Evolutionary conservation across 2,329 filamentous ascomycete genomes (phyloP), one percentile per base, ranked within the genome.

Genomic region (Penicillium italicum): DNA sequence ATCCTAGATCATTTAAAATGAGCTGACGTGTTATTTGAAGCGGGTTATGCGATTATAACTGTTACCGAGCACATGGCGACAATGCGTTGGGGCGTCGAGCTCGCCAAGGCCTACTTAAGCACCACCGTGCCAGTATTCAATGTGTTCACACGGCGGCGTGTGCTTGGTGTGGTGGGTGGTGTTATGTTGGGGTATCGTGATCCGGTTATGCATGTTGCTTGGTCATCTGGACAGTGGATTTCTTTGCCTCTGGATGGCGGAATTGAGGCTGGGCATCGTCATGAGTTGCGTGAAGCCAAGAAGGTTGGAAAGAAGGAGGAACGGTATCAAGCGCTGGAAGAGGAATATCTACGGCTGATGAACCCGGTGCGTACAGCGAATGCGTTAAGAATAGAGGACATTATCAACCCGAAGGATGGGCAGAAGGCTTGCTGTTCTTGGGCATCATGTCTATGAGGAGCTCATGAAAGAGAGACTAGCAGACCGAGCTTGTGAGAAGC

Each of bases 311-410:
- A 75, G 33, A 79, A 80, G 58, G 77, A 76, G 18, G 76, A 76
- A 58, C 68, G 78, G 40, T 86, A 85, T 60, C 74, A 76, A 38
- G 80, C 85, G 63, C 61, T 87, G 31, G 81, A 86, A 42, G 77
- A 81, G 24, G 82, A 85, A 66, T 87, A 87, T 66, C 71, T 76
- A 34, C 74, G 83, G 22, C 64, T 87, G 59, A 86, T 86, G 82
- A 87, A 86, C 60, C 85, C 84, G 0, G 82, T 87, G 1, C 72
- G 84, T 16, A 86, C 83, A 4, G 84, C 85, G 12, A 85, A 86
- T 70, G 78, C 79, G 11, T 87, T 87, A 69, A 82, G 82, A 0
- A 76, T 86, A 0, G 83, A 86, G 69, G 84, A 87, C 67, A 86
- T 87, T 43, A 81, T 87, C 38, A 84, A 87, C 70, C 84, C 84